phyloP scores from a whole-genome alignment of 2,329 filamentous ascomycete genomes.

The Aspergillus sp. region DNA sequence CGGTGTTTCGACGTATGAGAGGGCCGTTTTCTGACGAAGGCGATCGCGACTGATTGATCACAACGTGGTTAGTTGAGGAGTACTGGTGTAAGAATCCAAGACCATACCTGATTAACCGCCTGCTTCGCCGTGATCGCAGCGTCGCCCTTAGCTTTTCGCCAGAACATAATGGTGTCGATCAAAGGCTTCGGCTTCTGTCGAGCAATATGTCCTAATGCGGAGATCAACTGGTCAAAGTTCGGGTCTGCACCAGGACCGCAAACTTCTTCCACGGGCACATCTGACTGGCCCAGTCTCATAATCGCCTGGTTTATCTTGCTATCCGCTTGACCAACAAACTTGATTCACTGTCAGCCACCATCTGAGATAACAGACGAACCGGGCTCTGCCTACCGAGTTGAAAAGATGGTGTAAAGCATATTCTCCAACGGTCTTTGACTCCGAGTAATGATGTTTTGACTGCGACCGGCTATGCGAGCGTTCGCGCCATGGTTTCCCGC shows the following conservation, averaged over 20 bases:
- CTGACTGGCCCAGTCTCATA: constrained; percentile 71
- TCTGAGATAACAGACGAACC: not conserved
- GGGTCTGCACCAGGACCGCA: constrained; percentile 87
- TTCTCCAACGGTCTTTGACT: constrained; percentile 92
- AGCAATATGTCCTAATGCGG: constrained; percentile 89
- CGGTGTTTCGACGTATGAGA: constrained; percentile 70
- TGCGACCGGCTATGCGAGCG: constrained; percentile 73
- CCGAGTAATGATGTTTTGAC: constrained; percentile 66
- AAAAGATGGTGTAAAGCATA: constrained; percentile 96
- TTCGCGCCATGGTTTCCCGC: constrained; percentile 65
- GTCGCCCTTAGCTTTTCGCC: constrained; percentile 95
- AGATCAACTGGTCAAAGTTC: constrained; percentile 89
- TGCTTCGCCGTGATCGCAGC: constrained; percentile 67
- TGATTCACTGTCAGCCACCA: constrained; percentile 28
- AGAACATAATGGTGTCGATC: constrained; percentile 97
- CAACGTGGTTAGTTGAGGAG: constrained; percentile 3
- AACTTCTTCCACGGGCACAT: constrained; percentile 81
- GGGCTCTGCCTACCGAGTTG: constrained; percentile 67
- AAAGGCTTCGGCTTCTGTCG: constrained; percentile 90
- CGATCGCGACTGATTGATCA: constrained; percentile 23
- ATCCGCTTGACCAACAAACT: constrained; percentile 95
- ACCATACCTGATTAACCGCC: constrained; percentile 29
- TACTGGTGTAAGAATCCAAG: not conserved
- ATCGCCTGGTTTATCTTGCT: constrained; percentile 91
- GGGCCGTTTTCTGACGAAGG: constrained; percentile 40